Percentiles rank a stretch among this genome's conserved stretches.
Evolutionary conservation across 148 eudicot species (phyloP).

Genomic region (Silene latifolia): DNA sequence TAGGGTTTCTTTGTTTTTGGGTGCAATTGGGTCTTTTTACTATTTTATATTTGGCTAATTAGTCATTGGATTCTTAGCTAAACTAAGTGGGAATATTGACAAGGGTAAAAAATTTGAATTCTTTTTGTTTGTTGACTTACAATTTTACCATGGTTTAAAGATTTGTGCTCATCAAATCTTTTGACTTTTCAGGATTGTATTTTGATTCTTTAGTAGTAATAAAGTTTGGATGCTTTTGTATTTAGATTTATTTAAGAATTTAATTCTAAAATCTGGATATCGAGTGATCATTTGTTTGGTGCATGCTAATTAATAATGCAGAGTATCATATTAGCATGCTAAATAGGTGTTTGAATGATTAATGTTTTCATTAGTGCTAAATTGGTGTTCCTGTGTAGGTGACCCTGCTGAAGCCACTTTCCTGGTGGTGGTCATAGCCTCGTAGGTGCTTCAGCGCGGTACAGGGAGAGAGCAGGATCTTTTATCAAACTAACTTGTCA

Average conservation of each 20-base stretch:
- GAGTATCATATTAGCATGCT: neutral
- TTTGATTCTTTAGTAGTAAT: neutral
- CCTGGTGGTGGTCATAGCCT: constrained; percentile 25
- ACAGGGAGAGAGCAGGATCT: constrained; percentile 6
- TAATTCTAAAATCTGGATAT: neutral
- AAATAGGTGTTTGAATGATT: neutral
- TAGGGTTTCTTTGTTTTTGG: neutral
- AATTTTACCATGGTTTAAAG: neutral
- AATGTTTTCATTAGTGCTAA: constrained; percentile 4
- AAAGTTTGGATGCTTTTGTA: neutral
- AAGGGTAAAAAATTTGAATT: too few species aligned
- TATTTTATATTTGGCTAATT: neutral
- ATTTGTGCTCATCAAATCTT: constrained; percentile 4
- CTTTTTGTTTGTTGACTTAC: constrained; percentile 15
- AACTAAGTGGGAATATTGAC: too few species aligned
- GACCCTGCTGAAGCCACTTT: constrained; percentile 24
- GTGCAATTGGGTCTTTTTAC: neutral
- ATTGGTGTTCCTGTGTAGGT: constrained; percentile 20
- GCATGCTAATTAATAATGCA: neutral
- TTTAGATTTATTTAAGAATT: neutral
- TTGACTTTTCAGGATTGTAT: neutral
- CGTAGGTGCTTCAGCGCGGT: constrained; percentile 24
- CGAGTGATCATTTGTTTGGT: neutral
- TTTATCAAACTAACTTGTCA: constrained; percentile 10
- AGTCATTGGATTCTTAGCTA: neutral